Base-by-base conservation (phyloP, 306 rosid species). In the Gastrolobium villosum region DNA sequence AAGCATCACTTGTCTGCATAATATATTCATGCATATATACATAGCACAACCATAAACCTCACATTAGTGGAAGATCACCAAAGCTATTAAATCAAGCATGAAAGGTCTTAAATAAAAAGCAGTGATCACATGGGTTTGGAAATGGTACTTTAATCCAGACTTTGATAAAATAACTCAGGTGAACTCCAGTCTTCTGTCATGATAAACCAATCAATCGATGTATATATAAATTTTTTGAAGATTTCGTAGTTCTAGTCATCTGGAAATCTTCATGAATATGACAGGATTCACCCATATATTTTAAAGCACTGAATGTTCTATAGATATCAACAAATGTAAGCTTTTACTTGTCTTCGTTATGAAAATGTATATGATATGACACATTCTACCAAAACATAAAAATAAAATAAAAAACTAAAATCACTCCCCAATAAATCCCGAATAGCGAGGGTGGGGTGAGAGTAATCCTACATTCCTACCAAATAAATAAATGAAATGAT, bases 101-200 rank as follows among this genome's bases (percentile, higher is more conserved):
- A 43, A 44, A 67, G 32, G 3, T 60, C 64, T 36, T 39, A 13
- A 43, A 15, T 10, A 5, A 34, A 69, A 65, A 26, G 11, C 10
- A 13, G 10, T 35, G 46, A 73, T 55, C 59, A 56, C 72, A 73
- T 37, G 39, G 31, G 34, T 32, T 72, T 32, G 5, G 57, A 15
- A 72, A 62, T 71, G 79, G 55, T n/a, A 7, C 64, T 74, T 71
- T 76, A 54, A 62, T 62, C 64, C 67, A 44, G 46, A 70, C 56
- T 65, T 44, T 13, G 43, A 28, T 50, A 61, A 68, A 75, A 75
- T 49, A 44, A 34, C 32, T 20, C 13, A 8, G n/a, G 14, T 49
- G 15, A 59, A 15, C 8, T n/a, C 48, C 34, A 72, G 52, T 52
- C 13, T 30, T 46, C 53, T 43, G 4, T 43, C 59, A 49, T 10